These are phyloP conservation scores for Neocucurbitaria cava DNA, from an alignment of 2,329 filamentous ascomycete genomes.

Conservation along the genomic window DNA sequence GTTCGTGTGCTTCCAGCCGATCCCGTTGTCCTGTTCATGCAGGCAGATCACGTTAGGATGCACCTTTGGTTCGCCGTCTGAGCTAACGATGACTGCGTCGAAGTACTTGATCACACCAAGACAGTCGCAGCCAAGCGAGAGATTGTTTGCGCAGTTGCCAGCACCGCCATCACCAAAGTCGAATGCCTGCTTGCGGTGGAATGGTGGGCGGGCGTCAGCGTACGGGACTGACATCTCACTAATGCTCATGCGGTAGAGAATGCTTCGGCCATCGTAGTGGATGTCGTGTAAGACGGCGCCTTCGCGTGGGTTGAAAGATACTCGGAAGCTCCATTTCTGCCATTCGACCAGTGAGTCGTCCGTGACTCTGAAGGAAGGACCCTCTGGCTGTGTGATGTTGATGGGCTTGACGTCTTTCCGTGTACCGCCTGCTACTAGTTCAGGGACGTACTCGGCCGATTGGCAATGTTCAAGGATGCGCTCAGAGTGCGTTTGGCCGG, in stretches of 20 bases:
- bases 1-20: constrained; percentile 40
- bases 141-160: constrained; percentile 71
- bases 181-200: constrained; percentile 74
- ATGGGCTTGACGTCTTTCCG: constrained; percentile 67
- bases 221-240: constrained; percentile 75
- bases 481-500: constrained; percentile 48
- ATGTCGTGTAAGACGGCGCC: constrained; percentile 76
- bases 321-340: constrained; percentile 56
- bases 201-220: constrained; percentile 68
- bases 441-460: constrained; percentile 58
- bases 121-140: constrained; percentile 72
- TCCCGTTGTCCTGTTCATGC: constrained; percentile 67
- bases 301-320: constrained; percentile 55
- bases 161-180: constrained; percentile 75
- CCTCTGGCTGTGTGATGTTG: constrained; percentile 74
- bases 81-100: constrained; percentile 61
- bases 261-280: constrained; percentile 68
- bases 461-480: constrained; percentile 57
- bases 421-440: constrained; percentile 47
- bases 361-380: constrained; percentile 68
- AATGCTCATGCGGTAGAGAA: constrained; percentile 71
- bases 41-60: constrained; percentile 56
- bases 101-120: constrained; percentile 73
- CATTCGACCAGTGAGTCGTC: constrained; percentile 54
- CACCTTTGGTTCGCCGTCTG: constrained; percentile 61